Evolutionary conservation across 2,329 filamentous ascomycete genomes (phyloP).

Genomic region (Huntiella moniliformis): DNA sequence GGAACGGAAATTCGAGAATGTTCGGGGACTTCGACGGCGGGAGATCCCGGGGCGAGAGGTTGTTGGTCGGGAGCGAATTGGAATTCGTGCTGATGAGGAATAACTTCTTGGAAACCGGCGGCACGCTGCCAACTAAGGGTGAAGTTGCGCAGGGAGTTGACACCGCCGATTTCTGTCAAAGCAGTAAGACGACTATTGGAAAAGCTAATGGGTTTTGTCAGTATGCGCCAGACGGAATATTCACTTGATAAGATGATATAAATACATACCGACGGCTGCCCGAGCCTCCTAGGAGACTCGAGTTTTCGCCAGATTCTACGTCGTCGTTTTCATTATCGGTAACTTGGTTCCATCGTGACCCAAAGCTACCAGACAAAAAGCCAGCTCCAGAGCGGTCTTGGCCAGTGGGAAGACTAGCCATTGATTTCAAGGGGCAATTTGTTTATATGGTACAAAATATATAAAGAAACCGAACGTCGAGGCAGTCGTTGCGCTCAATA

Average conservation of each 20-base stretch:
- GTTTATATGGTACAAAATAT: not conserved
- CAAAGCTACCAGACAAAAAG: slow-evolving; percentile 10
- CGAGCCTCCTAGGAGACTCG: not conserved
- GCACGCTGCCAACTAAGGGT: slow-evolving; percentile 83
- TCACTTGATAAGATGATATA: not conserved
- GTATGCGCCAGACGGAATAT: not conserved
- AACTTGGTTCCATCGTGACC: slow-evolving; percentile 8
- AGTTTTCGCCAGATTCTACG: slow-evolving; percentile 3
- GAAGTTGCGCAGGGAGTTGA: slow-evolving; percentile 89
- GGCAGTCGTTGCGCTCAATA: not conserved
- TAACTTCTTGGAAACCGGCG: slow-evolving; percentile 71
- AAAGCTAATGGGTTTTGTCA: slow-evolving; percentile 23
- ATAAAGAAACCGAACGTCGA: not conserved
- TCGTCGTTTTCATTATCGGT: slow-evolving; percentile 5
- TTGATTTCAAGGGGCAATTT: not conserved
- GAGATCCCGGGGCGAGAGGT: slow-evolving; percentile 19
- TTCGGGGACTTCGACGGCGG: slow-evolving; percentile 5
- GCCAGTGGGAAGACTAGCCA: slow-evolving; percentile 9
- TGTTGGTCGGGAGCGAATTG: slow-evolving; percentile 40
- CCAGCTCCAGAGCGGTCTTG: slow-evolving; percentile 4
- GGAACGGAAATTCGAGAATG: slow-evolving; percentile 12
- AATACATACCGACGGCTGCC: not conserved
- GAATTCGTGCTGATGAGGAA: slow-evolving; percentile 61
- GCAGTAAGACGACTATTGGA: slow-evolving; percentile 38
- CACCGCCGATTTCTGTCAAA: slow-evolving; percentile 58